Base-by-base conservation (phyloP, 129 eudicot genomes). In the Cynara cardunculus region DNA sequence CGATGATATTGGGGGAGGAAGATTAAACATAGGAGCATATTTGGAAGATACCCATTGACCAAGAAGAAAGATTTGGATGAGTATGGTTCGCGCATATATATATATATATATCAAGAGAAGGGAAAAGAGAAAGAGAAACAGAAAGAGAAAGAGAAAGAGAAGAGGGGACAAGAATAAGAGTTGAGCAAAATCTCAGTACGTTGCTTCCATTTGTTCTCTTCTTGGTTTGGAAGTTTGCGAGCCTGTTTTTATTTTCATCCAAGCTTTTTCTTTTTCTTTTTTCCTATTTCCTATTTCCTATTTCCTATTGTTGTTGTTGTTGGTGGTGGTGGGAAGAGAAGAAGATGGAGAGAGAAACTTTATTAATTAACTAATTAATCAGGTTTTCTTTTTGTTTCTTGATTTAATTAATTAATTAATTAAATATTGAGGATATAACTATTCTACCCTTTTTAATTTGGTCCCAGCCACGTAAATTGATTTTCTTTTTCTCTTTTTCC, bases 151-250 rank as follows among this genome's bases (percentile, higher is more conserved):
- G 31, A 59, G 30, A 32, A 8, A 46, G 31, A 39, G 37, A 80
- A 73, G 31, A 46, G 31, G 53, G 64, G 74, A 30, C 25, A 53
- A 78, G 85, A 84, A 84, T 44, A 64, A 62, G 71, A 44, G 39
- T 67, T 82, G 71, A 41, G 44, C 73, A 31, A 85, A 82, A 80
- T 80, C 85, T 82, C 84, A 73, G 83, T 76, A 65, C 87, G 84
- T 86, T 30, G 25, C 74, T 70, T 86, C 89, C 82, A 73, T 64
- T 76, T 82, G 64, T 89, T 87, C 85, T 85, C 85, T 80, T 85
- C 85, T 80, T 87, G 77, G 66, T 89, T 89, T 87, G 89, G 90
- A 87, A 74, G 89, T 46, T 89, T 85, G 89, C 85, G 89, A 39
- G 44, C 49, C 39, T 62, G 12, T 6, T 12, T 25, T 37, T 68